phyloP scores from a whole-genome alignment of 1,284 basidiomycete genomes.

The Rhodotorula sp. region DNA sequence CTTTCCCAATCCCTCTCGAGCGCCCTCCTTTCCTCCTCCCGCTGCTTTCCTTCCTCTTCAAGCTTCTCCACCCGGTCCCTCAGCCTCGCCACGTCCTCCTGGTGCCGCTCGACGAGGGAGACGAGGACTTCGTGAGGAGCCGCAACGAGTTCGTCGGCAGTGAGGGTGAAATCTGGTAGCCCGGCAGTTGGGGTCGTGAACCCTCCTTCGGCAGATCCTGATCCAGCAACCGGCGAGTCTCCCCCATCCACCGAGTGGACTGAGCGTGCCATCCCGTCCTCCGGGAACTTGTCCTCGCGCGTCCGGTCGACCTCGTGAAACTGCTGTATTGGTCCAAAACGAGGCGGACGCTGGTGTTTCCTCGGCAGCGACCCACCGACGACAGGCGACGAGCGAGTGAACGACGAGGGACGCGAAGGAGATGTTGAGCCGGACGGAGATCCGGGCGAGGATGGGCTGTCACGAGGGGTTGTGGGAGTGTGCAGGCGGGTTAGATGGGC shows the following conservation, averaged over 20 bases:
- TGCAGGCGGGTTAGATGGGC: too few relatives aligned
- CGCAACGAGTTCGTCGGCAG: constrained; percentile 2
- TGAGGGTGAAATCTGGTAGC: not conserved
- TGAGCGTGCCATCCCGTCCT: not conserved
- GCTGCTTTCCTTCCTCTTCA: not conserved
- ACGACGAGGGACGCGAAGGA: not conserved
- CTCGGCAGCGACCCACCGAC: not conserved
- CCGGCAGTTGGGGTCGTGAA: not conserved
- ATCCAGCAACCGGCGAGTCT: too few relatives aligned
- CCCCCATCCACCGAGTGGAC: too few relatives aligned
- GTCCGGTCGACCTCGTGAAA: too few relatives aligned
- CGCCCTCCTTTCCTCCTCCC: not conserved
- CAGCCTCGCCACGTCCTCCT: not conserved
- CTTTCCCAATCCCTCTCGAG: constrained; percentile 1
- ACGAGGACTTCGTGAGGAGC: constrained; percentile 11
- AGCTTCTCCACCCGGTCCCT: not conserved
- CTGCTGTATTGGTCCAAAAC: not conserved
- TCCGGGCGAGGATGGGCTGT: too few relatives aligned
- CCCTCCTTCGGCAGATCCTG: not conserved
- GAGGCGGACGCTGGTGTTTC: not conserved
- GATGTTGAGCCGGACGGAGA: too few relatives aligned
- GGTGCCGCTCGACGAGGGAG: constrained; percentile 4
- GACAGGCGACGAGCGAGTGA: not conserved
- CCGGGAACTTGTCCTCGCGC: not conserved
- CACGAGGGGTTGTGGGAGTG: too few relatives aligned